These are phyloP conservation scores for Aspergillus phoenicis DNA, from an alignment of 2,329 filamentous ascomycete genomes.

Conservation along the genomic window DNA sequence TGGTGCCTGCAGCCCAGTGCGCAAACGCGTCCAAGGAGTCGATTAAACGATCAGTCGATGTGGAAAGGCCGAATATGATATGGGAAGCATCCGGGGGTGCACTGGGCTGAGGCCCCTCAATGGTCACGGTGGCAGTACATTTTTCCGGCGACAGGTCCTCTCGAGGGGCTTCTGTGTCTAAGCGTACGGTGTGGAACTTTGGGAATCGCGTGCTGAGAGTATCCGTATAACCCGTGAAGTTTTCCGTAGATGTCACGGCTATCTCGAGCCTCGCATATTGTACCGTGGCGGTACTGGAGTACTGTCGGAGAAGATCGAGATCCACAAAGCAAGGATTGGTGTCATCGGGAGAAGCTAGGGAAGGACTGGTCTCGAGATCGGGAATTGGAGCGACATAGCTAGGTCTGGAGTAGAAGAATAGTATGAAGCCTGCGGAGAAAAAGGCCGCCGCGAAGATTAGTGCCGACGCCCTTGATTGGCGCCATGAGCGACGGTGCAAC, in stretches of 20 bases:
- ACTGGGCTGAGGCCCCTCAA: conserved; percentile 20
- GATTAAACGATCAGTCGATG: conserved; percentile 51
- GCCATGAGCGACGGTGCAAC: background rate
- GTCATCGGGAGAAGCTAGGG: background rate
- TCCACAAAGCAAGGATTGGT: conserved; percentile 20
- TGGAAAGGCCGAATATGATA: conserved; percentile 58
- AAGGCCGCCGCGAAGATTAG: conserved; percentile 3
- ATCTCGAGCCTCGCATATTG: conserved; percentile 25
- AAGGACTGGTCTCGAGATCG: background rate
- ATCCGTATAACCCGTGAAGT: conserved; percentile 21
- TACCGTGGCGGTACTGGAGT: conserved; percentile 12
- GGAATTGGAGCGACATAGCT: background rate
- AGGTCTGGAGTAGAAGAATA: conserved; percentile 3
- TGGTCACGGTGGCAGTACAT: conserved; percentile 20
- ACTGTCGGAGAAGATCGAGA: conserved; percentile 21
- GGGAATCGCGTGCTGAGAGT: conserved; percentile 17
- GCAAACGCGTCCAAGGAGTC: conserved; percentile 51
- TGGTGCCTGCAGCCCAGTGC: conserved; percentile 55
- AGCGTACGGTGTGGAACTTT: conserved; percentile 20
- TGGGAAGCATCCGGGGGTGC: conserved; percentile 43
- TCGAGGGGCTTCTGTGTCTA: conserved; percentile 25
- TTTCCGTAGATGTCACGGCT: conserved; percentile 19
- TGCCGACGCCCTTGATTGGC: background rate
- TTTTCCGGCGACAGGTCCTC: conserved; percentile 16
- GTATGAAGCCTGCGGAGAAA: conserved; percentile 8